Conservation (phyloP, 1,284 basidiomycete genomes). For the Papiliotrema laurentii region DNA sequence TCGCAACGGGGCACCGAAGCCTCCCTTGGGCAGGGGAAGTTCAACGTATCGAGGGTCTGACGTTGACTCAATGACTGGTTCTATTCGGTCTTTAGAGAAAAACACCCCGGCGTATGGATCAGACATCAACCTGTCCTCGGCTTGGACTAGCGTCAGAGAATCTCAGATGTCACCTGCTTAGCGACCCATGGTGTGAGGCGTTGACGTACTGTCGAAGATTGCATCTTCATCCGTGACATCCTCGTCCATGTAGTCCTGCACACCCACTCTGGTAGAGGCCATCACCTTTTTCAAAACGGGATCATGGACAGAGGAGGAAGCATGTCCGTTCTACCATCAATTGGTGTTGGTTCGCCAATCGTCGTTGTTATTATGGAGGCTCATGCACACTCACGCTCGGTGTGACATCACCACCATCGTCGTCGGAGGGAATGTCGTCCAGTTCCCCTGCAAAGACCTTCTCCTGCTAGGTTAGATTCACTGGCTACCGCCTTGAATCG, state of each 20-base stretch:
- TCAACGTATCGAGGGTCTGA: slow-evolving; percentile 51
- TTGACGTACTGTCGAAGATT: too few relatives aligned
- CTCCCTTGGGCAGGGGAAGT: not conserved
- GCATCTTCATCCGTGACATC: too few relatives aligned
- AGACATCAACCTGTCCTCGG: slow-evolving; percentile 47
- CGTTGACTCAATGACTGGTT: slow-evolving; percentile 75
- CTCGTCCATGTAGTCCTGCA: too few relatives aligned
- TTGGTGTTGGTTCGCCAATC: too few relatives aligned
- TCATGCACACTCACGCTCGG: too few relatives aligned
- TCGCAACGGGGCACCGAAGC: slow-evolving; percentile 39
- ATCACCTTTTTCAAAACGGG: too few relatives aligned
- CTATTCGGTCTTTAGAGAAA: slow-evolving; percentile 82
- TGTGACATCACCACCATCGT: slow-evolving; percentile 43
- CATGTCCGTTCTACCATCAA: too few relatives aligned
- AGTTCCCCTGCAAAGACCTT: slow-evolving; percentile 63
- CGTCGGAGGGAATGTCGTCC: slow-evolving; percentile 55
- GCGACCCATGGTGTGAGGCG: too few relatives aligned
- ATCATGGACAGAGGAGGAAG: too few relatives aligned
- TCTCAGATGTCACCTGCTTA: too few relatives aligned
- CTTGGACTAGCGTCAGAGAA: slow-evolving; percentile 50
- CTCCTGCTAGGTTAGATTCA: slow-evolving; percentile 33
- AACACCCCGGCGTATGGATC: slow-evolving; percentile 88
- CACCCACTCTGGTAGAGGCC: too few relatives aligned
- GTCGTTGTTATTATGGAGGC: too few relatives aligned
- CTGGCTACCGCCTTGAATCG: not conserved